Evolutionary conservation across 2,329 filamentous ascomycete genomes (phyloP).

Genomic region (Zasmidium cellare): DNA sequence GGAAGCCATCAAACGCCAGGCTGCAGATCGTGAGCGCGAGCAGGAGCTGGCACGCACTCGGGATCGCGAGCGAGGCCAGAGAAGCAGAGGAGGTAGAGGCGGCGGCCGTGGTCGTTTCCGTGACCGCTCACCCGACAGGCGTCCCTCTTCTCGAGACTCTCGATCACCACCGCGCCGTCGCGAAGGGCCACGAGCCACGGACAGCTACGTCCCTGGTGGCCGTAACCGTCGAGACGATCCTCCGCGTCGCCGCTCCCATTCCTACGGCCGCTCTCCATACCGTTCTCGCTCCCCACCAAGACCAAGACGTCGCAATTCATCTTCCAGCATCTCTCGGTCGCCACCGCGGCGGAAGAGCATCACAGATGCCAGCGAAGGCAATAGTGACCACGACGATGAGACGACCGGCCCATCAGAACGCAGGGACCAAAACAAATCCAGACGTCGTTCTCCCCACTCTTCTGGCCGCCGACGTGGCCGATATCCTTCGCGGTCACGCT

Average conservation of each 20-base stretch:
- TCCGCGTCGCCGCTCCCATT: conserved; percentile 32
- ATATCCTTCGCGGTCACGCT: conserved; percentile 30
- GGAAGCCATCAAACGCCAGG: conserved; percentile 68
- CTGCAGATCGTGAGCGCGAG: conserved; percentile 70
- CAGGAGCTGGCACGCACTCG: conserved; percentile 68
- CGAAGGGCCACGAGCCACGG: conserved; percentile 46
- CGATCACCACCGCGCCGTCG: conserved; percentile 54
- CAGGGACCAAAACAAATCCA: background rate
- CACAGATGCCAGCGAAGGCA: background rate
- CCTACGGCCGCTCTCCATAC: conserved; percentile 18
- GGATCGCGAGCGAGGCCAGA: conserved; percentile 57
- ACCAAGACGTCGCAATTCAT: conserved; percentile 7
- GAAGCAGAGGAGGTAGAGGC: conserved; percentile 48
- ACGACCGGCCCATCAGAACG: background rate
- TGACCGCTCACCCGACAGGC: conserved; percentile 51
- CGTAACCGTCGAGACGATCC: conserved; percentile 36
- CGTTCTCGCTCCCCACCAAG: conserved; percentile 24
- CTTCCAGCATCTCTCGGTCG: conserved; percentile 39
- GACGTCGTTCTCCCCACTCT: background rate
- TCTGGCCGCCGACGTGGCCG: background rate
- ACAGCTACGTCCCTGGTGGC: conserved; percentile 58
- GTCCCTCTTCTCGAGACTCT: conserved; percentile 48
- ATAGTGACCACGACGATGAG: background rate
- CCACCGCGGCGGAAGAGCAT: conserved; percentile 21
- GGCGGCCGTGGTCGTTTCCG: conserved; percentile 42